Conservation (phyloP, 1,139 yeast species). For the Blastobotrys proliferans region DNA sequence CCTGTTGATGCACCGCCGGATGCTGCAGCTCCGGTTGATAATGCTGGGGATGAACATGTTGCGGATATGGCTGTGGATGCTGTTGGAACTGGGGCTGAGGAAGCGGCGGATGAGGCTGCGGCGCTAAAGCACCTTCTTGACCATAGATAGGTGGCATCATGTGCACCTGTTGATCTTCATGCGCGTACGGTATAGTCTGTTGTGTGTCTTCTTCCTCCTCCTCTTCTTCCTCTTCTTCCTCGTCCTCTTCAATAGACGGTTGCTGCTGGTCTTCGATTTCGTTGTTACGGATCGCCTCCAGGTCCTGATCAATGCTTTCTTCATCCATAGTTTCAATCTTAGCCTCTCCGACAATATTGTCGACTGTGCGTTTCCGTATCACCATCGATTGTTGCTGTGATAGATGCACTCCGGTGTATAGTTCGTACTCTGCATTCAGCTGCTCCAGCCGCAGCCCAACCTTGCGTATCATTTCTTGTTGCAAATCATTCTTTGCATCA, state of each 20-base stretch:
- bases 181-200: no score
- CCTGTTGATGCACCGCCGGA: slow-evolving; percentile 6
- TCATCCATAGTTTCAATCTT: slow-evolving; percentile 16
- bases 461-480: slow-evolving; percentile 23
- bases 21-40: slow-evolving; percentile 5
- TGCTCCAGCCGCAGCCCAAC: slow-evolving; percentile 21
- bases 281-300: slow-evolving; percentile 19
- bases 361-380: slow-evolving; percentile 8
- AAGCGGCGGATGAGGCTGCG: slow-evolving; percentile 4
- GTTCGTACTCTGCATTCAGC: slow-evolving; percentile 25
- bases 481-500: slow-evolving; percentile 24
- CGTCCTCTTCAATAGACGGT: slow-evolving; percentile 8
- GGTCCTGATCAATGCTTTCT: slow-evolving; percentile 21
- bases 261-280: slow-evolving; percentile 10
- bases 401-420: slow-evolving; percentile 4
- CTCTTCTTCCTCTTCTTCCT: slow-evolving; percentile 5
- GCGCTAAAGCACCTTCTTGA: background rate
- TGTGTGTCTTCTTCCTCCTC: slow-evolving; percentile 4
- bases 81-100: slow-evolving; percentile 5
- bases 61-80: slow-evolving; percentile 13
- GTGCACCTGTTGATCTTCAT: background rate
- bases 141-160: background rate
- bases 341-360: slow-evolving; percentile 11
- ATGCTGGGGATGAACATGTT: slow-evolving; percentile 4
- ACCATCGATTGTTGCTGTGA: slow-evolving; percentile 9